Percentiles rank a stretch among this genome's conserved stretches.
Conservation (phyloP, 345 rosid species). For the Eucalyptus leucophloia region DNA sequence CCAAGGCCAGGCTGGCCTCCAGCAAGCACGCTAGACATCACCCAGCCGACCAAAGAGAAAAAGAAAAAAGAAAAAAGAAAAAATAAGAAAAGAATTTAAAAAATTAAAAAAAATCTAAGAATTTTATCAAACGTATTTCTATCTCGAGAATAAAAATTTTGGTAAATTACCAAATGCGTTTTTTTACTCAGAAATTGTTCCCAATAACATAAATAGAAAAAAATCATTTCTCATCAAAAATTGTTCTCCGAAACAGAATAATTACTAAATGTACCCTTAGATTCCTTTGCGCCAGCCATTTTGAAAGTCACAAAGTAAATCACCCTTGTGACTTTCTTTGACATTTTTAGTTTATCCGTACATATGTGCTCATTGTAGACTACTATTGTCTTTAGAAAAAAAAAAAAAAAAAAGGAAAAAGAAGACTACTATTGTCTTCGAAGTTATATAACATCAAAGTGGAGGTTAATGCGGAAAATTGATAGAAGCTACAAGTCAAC, state of each 20-base stretch:
- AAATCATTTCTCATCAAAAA: too few species aligned
- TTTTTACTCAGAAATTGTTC: accelerated
- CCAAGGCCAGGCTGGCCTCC: accelerated
- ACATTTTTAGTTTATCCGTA: background rate
- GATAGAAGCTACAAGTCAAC: background rate
- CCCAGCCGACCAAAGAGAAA: accelerated
- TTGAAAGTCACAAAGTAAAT: background rate
- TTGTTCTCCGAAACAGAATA: accelerated
- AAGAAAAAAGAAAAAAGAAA: accelerated
- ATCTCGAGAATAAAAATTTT: accelerated
- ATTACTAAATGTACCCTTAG: accelerated
- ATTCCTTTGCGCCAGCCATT: background rate
- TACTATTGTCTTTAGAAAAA: background rate
- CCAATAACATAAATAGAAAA: accelerated
- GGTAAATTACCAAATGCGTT: accelerated
- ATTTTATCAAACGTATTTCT: accelerated
- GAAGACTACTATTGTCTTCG: background rate
- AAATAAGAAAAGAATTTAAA: too few species aligned
- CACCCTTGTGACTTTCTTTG: background rate
- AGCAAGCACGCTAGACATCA: accelerated
- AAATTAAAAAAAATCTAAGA: too few species aligned
- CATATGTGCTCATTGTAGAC: background rate
- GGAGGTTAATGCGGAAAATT: background rate
- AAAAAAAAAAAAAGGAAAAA: accelerated
- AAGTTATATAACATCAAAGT: background rate